Percentiles rank a stretch among this genome's conserved stretches.
Evolutionary conservation across 352 stramenopile species (phyloP).

Genomic region (Pythium aphanidermatum): DNA sequence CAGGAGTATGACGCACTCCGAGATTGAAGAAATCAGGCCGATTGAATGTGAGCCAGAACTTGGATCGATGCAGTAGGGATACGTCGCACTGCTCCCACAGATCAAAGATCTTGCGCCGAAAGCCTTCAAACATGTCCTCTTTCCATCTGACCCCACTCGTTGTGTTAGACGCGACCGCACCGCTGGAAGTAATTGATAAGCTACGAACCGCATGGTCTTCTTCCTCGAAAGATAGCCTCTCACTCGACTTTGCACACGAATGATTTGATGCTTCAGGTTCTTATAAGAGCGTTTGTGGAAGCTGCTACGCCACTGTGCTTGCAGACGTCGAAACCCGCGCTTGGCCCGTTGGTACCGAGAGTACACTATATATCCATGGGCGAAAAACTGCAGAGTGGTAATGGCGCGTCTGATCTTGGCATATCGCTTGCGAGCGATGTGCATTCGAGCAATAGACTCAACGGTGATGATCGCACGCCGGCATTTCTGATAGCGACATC

Average conservation of each 20-base stretch:
- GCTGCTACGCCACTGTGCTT: conserved; percentile 60
- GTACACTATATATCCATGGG: conserved; percentile 38
- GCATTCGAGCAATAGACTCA: conserved; percentile 36
- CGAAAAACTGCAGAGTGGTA: conserved; percentile 27
- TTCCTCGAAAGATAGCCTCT: conserved; percentile 58
- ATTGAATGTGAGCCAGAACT: conserved; percentile 82
- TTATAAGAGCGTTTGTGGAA: conserved; percentile 60
- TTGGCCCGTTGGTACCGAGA: conserved; percentile 38
- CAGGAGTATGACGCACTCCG: conserved; percentile 28
- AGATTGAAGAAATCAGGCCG: conserved; percentile 69
- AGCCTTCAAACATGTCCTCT: conserved; percentile 43
- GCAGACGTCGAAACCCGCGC: conserved; percentile 44
- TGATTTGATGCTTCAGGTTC: conserved; percentile 48
- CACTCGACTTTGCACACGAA: conserved; percentile 57
- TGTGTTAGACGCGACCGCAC: neutral
- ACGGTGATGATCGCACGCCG: conserved; percentile 34
- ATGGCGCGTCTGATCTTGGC: conserved; percentile 22
- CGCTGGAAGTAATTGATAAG: too few species aligned
- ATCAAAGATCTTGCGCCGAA: conserved; percentile 54
- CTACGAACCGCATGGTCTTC: conserved; percentile 38
- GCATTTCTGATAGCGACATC: conserved; percentile 22
- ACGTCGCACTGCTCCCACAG: conserved; percentile 63
- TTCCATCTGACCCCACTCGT: conserved; percentile 37
- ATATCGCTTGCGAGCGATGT: conserved; percentile 17
- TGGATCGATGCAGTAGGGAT: conserved; percentile 64